Evolutionary conservation across 306 rosid species (phyloP).

Genomic region (Acacia acuminata): DNA sequence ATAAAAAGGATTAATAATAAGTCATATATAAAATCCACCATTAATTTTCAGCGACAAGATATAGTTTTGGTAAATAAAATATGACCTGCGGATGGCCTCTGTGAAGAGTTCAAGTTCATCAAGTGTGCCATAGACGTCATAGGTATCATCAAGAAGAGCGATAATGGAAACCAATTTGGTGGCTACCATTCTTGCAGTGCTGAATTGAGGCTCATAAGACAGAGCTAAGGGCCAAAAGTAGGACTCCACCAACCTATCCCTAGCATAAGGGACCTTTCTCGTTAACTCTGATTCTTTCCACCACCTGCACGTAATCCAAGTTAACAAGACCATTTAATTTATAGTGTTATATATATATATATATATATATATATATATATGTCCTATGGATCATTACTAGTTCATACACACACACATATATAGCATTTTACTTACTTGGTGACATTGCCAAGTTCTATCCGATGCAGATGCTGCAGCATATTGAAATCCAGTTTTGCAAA

Average conservation of each 20-base stretch:
- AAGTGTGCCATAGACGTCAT: conserved; percentile 37
- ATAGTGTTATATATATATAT: neutral
- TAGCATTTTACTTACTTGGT: neutral
- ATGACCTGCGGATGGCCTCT: conserved; percentile 19
- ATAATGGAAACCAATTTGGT: conserved; percentile 17
- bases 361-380: too few species aligned
- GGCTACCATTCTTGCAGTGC: conserved; percentile 8
- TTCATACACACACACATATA: too few species aligned
- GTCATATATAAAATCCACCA: too few species aligned
- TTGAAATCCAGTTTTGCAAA: neutral
- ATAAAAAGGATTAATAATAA: too few species aligned
- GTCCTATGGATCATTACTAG: too few species aligned
- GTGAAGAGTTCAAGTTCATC: conserved; percentile 20
- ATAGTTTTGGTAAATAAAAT: too few species aligned
- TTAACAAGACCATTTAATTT: neutral
- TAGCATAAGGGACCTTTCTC: conserved; percentile 5
- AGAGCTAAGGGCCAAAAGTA: conserved; percentile 28
- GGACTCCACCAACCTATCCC: conserved; percentile 39
- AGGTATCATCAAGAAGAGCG: conserved; percentile 29
- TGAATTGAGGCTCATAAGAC: conserved; percentile 25
- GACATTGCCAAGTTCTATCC: neutral
- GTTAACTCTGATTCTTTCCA: conserved; percentile 32
- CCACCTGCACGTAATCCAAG: conserved; percentile 34
- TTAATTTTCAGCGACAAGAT: neutral
- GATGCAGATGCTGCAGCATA: neutral